Percentiles rank a stretch among this genome's conserved stretches.
These are phyloP conservation scores for Carpinus viminea DNA, from an alignment of 306 rosid genomes.

Conservation along the genomic window DNA sequence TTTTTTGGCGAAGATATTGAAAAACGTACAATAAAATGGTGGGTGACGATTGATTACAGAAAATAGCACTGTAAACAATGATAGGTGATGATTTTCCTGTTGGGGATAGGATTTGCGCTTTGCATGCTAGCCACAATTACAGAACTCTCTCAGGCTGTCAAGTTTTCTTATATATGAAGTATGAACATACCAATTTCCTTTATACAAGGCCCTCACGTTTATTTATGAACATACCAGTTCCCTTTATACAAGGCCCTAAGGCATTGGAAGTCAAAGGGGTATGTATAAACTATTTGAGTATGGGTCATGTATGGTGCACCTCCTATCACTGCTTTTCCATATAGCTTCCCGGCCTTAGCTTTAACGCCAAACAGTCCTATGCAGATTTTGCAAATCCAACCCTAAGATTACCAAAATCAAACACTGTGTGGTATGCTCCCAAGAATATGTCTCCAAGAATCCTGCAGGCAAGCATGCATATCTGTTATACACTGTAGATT, in stretches of 20 bases:
- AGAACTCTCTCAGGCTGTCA: background rate
- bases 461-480: conserved; percentile 46
- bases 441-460: conserved; percentile 66
- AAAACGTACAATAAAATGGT: too few species aligned
- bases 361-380: conserved; percentile 24
- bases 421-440: conserved; percentile 75
- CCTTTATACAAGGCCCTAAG: background rate
- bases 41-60: too few species aligned
- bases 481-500: conserved; percentile 16
- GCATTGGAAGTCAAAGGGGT: background rate
- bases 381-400: conserved; percentile 74
- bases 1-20: too few species aligned
- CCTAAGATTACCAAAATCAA: conserved; percentile 62
- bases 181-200: conserved; percentile 1
- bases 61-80: too few species aligned
- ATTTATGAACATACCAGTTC: conserved; percentile 1
- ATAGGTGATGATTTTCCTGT: too few species aligned
- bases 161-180: background rate
- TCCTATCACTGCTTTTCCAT: background rate
- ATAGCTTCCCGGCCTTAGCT: background rate
- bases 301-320: background rate
- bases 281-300: background rate
- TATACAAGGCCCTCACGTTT: background rate
- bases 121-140: too few species aligned
- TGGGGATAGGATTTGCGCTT: too few species aligned